Percentiles rank a stretch among this genome's conserved stretches.
phyloP scores from a whole-genome alignment of 148 eudicot genomes.

The Polygonum aviculare region DNA sequence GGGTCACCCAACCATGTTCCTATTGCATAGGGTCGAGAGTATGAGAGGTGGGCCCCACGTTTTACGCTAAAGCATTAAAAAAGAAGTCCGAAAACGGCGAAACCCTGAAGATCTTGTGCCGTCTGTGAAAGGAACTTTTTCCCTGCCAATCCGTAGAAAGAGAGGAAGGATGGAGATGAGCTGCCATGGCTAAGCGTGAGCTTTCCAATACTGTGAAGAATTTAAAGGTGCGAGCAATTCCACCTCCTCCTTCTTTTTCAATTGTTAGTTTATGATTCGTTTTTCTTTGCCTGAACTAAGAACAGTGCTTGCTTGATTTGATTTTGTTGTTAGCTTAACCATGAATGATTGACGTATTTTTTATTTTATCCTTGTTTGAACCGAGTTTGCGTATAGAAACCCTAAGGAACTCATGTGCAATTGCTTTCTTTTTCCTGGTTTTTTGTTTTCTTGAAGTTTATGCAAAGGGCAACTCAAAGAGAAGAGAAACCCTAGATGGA shows the following conservation, averaged over 20 bases:
- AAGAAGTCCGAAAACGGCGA: neutral
- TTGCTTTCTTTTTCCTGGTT: neutral
- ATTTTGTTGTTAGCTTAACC: constrained; percentile 9
- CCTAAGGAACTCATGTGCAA: constrained; percentile 15
- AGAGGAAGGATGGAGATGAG: neutral
- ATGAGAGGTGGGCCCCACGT: too few species aligned
- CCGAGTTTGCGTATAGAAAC: neutral
- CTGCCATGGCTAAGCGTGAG: constrained; percentile 66
- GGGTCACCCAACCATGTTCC: too few species aligned
- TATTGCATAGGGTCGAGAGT: too few species aligned
- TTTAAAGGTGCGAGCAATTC: constrained; percentile 49
- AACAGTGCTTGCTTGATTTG: neutral
- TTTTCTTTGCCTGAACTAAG: neutral
- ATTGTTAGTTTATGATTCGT: constrained; percentile 15
- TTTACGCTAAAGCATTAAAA: too few species aligned
- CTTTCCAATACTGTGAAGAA: constrained; percentile 63
- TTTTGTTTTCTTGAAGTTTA: constrained; percentile 39
- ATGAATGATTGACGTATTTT: constrained; percentile 14
- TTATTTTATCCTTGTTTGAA: neutral
- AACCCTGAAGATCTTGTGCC: neutral
- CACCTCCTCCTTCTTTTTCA: neutral
- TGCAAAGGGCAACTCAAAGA: constrained; percentile 78
- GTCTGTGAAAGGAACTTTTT: neutral
- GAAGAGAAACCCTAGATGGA: constrained; percentile 56
- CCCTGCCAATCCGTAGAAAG: neutral